These are phyloP conservation scores for Brassica cretica DNA, from an alignment of 345 rosid genomes.

Conservation along the genomic window DNA sequence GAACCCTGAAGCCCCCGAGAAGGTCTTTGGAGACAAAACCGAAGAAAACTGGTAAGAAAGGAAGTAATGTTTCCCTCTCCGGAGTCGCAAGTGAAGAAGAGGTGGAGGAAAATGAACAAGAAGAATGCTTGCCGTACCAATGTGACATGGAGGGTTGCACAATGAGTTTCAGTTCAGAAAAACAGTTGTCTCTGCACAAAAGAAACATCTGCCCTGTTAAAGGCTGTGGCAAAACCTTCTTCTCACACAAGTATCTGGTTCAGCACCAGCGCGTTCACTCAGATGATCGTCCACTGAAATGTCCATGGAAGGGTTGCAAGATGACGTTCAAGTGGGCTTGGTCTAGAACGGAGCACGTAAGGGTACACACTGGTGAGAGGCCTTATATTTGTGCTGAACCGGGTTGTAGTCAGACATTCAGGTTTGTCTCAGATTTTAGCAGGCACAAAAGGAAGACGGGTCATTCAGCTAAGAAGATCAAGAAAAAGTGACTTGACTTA, in stretches of 20 bases:
- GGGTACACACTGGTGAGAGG: conserved; percentile 98
- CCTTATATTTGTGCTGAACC: conserved; percentile 84
- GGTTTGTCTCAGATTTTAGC: conserved; percentile 96
- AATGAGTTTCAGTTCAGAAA: conserved; percentile 77
- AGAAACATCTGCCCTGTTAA: conserved; percentile 85
- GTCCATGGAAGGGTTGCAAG: conserved; percentile 99
- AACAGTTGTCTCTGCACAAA: conserved; percentile 72
- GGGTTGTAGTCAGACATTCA: conserved; percentile 91
- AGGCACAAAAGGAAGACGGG: conserved; percentile 98
- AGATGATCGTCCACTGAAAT: conserved; percentile 94
- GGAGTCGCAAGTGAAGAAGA: conserved; percentile 44
- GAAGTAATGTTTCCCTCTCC: conserved; percentile 36
- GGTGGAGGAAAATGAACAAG: conserved; percentile 54
- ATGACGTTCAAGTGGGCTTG: conserved; percentile 99
- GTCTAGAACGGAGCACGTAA: conserved; percentile 93
- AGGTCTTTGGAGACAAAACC: conserved; percentile 37
- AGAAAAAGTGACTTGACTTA: conserved; percentile 40
- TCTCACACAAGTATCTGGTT: conserved; percentile 95
- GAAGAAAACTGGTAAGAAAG: conserved; percentile 55
- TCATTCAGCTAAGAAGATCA: conserved; percentile 66
- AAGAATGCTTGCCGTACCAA: conserved; percentile 42
- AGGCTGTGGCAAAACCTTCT: conserved; percentile 92
- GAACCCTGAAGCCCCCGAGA: not conserved
- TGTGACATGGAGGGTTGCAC: conserved; percentile 93
- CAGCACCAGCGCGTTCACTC: conserved; percentile 89